Evolutionary conservation across 345 rosid species (phyloP), one percentile per base, ranked within the genome.

Genomic region (Salix dunnii): DNA sequence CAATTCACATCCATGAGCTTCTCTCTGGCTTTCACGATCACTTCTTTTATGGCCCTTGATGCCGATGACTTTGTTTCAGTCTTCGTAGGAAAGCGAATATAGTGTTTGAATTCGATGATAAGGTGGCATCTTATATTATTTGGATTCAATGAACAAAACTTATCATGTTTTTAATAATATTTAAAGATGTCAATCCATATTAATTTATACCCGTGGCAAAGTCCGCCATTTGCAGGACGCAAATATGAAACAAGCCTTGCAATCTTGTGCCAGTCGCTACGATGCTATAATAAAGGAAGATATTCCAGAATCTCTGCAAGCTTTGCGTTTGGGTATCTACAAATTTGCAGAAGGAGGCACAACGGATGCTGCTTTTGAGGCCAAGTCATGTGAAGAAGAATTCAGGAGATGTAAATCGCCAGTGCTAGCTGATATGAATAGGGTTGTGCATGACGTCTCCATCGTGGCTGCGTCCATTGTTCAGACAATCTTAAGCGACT

Each of bases 331-430:
- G 3, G 84, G 83, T 17, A 35, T 78, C 66, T 72, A 77, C 63
- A 78, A 68, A 35, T 80, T 71, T 20, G 84, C 86, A 0, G 68
- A 69, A 67, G 48, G 40, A 78, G 82, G 82, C 12, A 31, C 82
- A 1, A 21, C 62, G 36, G 82, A 75, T 51, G 82, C 73, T 60
- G 86, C 84, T 21, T 4, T 42, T 0, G 86, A 80, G 82, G 86
- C 82, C 53, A 71, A 60, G 66, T 71, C 80, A 3, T 83, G 86
- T 55, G 84, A 80, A 38, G 68, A 75, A 42, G 86, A 72, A 21
- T 80, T 83, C 49, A 35, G 43, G 2, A 13, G 49, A 1, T 40
- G 65, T 8, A 64, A 63, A 60, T 75, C 84, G 9, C 79, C 84
- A 0, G 30, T 28, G 30, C 4, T 83, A 3, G 65, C 84, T 14